Base-by-base conservation (phyloP, 2,329 filamentous ascomycete genomes). In the Penicillium rolfsii region DNA sequence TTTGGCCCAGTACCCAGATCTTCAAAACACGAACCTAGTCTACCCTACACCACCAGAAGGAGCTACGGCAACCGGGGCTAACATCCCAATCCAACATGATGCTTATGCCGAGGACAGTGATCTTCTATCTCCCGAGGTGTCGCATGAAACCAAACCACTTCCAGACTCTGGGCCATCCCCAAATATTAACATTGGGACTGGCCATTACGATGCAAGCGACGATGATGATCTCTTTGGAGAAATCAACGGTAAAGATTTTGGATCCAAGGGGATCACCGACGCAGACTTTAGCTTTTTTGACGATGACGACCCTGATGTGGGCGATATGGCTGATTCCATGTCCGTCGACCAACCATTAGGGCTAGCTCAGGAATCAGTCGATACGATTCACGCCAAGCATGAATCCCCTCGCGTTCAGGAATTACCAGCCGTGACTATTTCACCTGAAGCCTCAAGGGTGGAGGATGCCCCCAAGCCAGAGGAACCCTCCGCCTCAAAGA, bases 251-350 rank as follows among this genome's bases (percentile, higher is more conserved):
- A 81, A 80, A 53, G 79, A 80, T 50, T 85, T 85, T 69, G 82
- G 77, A 24, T 75, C 78, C n/a, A 82, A 82, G 66, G 81, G 80
- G n/a, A 81, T 87, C 24, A 85, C 82, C 2, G 86, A 88, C 67
- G 85, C 82, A 4, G 86, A 89, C 67, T 89, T 88, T 71, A 86
- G 82, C 69, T 89, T 88, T 70, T 89, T 89, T 66, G 86, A 89
- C 69, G 82, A 83, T 36, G 86, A 89, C 68, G 82, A 83, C 35
- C 82, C 82, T 50, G 78, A 73, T 45, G 75, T 76, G 52, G 71
- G 70, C 9, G 61, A 61, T 7, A 67, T 72, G 55, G 67, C 60
- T 48, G 60, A 60, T 48, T 65, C 59, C 24, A 55, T 62, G 22
- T 46, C 55, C n/a, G 22, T 54, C 9, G 62, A 64, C n/a, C 58